A percentile compares a stretch with the other conserved stretches of the same genome.
Evolutionary conservation across 2,329 filamentous ascomycete species (phyloP).

Genomic region (Ophiostoma piceae): DNA sequence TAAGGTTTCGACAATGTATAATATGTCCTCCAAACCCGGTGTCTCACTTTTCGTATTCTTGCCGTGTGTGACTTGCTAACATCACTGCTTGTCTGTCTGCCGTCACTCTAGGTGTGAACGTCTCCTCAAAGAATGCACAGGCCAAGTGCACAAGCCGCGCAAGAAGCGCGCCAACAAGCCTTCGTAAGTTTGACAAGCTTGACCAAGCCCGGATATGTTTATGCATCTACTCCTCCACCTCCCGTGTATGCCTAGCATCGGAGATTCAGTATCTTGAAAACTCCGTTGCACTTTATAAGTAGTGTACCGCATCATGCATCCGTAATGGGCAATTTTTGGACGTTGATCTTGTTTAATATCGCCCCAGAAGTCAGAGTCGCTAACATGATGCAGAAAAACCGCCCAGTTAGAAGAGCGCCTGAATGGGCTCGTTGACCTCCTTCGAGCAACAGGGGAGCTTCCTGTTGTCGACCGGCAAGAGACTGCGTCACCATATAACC

Average conservation of each 20-base stretch:
- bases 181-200: slow-evolving; percentile 39
- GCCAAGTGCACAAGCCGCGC: slow-evolving; percentile 45
- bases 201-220: neutral
- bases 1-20: slow-evolving; percentile 7
- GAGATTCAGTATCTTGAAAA: slow-evolving; percentile 14
- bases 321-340: neutral
- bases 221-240: neutral
- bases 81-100: neutral
- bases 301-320: neutral
- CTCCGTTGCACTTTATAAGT: slow-evolving; percentile 7
- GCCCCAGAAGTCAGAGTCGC: neutral
- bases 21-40: neutral
- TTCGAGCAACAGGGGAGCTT: slow-evolving; percentile 42
- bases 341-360: neutral
- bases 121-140: slow-evolving; percentile 44
- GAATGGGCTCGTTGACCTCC: slow-evolving; percentile 45
- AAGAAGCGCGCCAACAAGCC: slow-evolving; percentile 49
- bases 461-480: slow-evolving; percentile 18
- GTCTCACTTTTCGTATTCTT: neutral
- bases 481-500: slow-evolving; percentile 14
- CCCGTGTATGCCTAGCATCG: neutral
- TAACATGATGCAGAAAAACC: slow-evolving; percentile 38
- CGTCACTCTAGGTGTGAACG: slow-evolving; percentile 41
- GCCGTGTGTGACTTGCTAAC: neutral
- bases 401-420: slow-evolving; percentile 47